These are phyloP conservation scores for Euphorbia pulcherrima DNA, from an alignment of 345 rosid genomes.

Conservation along the genomic window DNA sequence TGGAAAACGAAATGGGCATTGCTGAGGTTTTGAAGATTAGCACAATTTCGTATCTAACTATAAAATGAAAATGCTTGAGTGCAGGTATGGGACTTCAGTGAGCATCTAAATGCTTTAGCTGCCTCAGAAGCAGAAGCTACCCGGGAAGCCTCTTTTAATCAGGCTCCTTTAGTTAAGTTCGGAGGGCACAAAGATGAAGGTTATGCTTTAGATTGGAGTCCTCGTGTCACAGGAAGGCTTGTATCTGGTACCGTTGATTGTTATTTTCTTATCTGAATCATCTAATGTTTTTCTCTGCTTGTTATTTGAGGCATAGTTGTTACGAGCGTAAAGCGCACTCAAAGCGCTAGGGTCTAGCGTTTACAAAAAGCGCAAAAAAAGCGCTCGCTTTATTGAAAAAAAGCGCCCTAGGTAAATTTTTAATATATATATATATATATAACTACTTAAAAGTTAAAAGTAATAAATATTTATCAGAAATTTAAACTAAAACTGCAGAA, in stretches of 20 bases:
- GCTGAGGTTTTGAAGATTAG: background rate
- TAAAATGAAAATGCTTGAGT: constrained; percentile 1
- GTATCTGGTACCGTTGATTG: constrained; percentile 53
- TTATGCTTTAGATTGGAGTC: constrained; percentile 91
- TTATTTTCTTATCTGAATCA: background rate
- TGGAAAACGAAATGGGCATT: background rate
- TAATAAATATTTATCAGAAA: too few relatives aligned
- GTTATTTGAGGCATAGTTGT: too few relatives aligned
- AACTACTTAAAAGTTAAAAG: too few relatives aligned
- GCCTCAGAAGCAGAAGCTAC: constrained; percentile 57
- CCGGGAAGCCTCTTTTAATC: constrained; percentile 58
- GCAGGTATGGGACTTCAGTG: constrained; percentile 84
- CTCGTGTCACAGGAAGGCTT: constrained; percentile 73
- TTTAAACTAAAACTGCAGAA: too few relatives aligned
- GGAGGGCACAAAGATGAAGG: constrained; percentile 94
- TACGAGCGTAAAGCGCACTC: too few relatives aligned
- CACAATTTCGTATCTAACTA: background rate
- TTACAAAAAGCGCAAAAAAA: too few relatives aligned
- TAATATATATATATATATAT: too few relatives aligned
- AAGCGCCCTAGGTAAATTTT: too few relatives aligned
- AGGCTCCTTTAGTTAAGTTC: constrained; percentile 70
- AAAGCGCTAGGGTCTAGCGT: too few relatives aligned
- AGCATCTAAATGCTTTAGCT: constrained; percentile 75
- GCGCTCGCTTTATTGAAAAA: too few relatives aligned
- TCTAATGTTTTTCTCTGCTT: constrained; percentile 5